phyloP scores from a whole-genome alignment of 495 filamentous ascomycete species.

The Stereocaulon alpinum region DNA sequence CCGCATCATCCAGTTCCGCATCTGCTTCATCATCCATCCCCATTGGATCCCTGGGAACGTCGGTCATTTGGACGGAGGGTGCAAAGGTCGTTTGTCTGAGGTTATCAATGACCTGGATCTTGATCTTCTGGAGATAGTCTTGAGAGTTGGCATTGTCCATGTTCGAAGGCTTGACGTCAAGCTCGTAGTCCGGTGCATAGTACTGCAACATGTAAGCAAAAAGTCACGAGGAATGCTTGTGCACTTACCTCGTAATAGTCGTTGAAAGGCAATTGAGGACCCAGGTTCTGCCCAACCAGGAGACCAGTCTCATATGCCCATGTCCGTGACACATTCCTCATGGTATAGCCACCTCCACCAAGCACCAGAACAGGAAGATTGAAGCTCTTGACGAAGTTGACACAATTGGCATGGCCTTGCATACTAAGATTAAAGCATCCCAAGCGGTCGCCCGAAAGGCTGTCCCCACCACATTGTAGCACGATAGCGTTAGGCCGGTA shows the following conservation, averaged over 20 bases:
- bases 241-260: conserved; percentile 88
- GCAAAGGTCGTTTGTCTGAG: conserved; percentile 77
- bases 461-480: conserved; percentile 93
- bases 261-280: conserved; percentile 80
- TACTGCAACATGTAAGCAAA: conserved; percentile 52
- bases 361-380: conserved; percentile 82
- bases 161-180: conserved; percentile 90
- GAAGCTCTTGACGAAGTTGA: conserved; percentile 90
- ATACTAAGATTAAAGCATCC: conserved; percentile 99
- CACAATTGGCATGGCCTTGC: conserved; percentile 94
- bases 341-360: conserved; percentile 95
- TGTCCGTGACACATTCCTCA: conserved; percentile 94
- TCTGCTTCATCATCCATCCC: conserved; percentile 76
- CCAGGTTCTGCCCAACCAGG: conserved; percentile 72
- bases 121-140: conserved; percentile 96
- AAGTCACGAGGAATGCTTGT: not conserved
- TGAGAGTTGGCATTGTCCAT: conserved; percentile 97
- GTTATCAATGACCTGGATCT: conserved; percentile 82
- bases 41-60: conserved; percentile 71
- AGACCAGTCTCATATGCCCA: conserved; percentile 96
- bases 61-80: conserved; percentile 89
- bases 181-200: conserved; percentile 91
- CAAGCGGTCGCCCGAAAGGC: conserved; percentile 83
- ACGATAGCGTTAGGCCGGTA: conserved; percentile 93
- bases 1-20: conserved; percentile 75